A percentile compares a stretch with the other conserved stretches of the same genome.
phyloP scores from a whole-genome alignment of 2,329 filamentous ascomycete species.

The Epichloe glyceriae region DNA sequence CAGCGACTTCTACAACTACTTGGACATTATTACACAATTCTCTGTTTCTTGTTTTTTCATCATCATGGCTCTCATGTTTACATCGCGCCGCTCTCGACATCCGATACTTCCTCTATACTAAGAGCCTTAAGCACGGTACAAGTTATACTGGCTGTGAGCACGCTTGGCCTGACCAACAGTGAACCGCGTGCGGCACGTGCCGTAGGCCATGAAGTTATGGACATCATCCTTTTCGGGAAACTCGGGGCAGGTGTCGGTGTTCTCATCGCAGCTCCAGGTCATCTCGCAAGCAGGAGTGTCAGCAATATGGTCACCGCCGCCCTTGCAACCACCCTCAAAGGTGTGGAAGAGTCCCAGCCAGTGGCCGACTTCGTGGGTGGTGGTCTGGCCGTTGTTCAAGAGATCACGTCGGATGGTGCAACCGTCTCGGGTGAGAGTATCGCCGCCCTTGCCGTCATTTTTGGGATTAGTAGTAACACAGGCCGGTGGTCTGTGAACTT shows the following conservation, averaged over 20 bases:
- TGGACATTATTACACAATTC: neutral
- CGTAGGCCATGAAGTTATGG: slow-evolving; percentile 17
- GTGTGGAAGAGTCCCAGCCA: slow-evolving; percentile 32
- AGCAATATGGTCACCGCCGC: slow-evolving; percentile 21
- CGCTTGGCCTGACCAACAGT: neutral
- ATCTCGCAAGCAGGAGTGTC: slow-evolving; percentile 24
- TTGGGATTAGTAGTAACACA: neutral
- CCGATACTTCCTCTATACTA: no score
- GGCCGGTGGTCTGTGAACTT: neutral
- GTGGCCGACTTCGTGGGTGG: slow-evolving; percentile 28
- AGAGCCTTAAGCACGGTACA: neutral
- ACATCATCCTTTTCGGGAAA: slow-evolving; percentile 13
- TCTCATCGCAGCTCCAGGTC: slow-evolving; percentile 18
- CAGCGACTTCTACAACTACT: neutral
- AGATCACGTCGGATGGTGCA: slow-evolving; percentile 9
- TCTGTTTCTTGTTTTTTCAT: neutral
- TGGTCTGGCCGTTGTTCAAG: slow-evolving; percentile 10
- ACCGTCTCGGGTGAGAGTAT: slow-evolving; percentile 8
- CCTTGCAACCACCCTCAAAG: slow-evolving; percentile 23
- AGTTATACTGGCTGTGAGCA: neutral
- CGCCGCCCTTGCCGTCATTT: slow-evolving; percentile 9
- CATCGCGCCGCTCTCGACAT: neutral
- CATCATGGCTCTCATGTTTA: neutral
- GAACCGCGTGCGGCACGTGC: neutral
- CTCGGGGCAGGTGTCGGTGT: slow-evolving; percentile 16